Percentiles rank a stretch among this genome's conserved stretches.
phyloP scores from a whole-genome alignment of 805 yeast species.

The Kuraishia cidri region DNA sequence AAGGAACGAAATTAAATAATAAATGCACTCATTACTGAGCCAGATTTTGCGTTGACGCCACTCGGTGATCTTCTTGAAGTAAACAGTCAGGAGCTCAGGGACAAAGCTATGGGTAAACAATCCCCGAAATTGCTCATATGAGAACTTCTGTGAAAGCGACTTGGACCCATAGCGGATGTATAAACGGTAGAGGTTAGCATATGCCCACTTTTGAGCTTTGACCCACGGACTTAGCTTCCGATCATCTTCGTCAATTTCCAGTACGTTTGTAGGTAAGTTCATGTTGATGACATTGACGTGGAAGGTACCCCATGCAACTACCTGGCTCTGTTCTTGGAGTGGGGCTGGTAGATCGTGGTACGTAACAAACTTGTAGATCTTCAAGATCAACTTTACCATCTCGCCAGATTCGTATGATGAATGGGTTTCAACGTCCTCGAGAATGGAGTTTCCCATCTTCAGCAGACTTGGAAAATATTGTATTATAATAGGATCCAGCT shows the following conservation, averaged over 20 bases:
- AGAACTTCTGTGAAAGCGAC: conserved; percentile 32
- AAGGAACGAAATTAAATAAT: conserved; percentile 54
- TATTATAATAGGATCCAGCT: conserved; percentile 50
- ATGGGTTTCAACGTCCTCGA: conserved; percentile 22
- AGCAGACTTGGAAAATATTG: conserved; percentile 64
- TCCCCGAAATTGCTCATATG: conserved; percentile 51
- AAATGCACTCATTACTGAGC: conserved; percentile 60
- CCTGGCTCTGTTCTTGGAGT: conserved; percentile 41
- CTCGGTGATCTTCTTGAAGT: conserved; percentile 55
- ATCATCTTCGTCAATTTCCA: conserved; percentile 42
- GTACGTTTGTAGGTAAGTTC: conserved; percentile 44
- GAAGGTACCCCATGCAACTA: conserved; percentile 67
- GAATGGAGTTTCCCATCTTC: conserved; percentile 50
- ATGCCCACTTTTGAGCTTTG: conserved; percentile 23
- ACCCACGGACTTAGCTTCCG: conserved; percentile 50
- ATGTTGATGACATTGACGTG: conserved; percentile 61
- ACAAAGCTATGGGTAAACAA: conserved; percentile 49
- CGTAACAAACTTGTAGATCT: conserved; percentile 75
- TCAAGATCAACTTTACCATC: conserved; percentile 66
- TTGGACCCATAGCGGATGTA: conserved; percentile 19
- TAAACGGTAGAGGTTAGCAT: conserved; percentile 3
- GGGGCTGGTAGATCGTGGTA: conserved; percentile 70
- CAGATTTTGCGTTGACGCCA: conserved; percentile 67
- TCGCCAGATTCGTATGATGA: conserved; percentile 40
- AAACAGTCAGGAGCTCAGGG: conserved; percentile 63